phyloP scores from a whole-genome alignment of 192 early-diverging fungal species.

The Coemansia reversa region DNA sequence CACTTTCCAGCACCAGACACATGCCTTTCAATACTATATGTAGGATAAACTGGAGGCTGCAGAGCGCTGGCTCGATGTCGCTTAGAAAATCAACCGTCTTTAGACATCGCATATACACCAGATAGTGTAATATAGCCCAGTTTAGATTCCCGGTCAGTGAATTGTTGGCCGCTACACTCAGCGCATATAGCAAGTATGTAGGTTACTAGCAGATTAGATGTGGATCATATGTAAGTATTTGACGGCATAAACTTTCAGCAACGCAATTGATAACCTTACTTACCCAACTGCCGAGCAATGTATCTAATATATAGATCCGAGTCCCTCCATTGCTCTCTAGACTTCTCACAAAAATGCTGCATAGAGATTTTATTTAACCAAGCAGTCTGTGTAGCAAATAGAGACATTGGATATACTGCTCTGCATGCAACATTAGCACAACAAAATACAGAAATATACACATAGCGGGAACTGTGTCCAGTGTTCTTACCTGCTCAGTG shows the following conservation, averaged over 20 bases:
- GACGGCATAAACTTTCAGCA: neutral
- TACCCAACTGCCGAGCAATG: slow-evolving; percentile 35
- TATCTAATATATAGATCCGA: slow-evolving; percentile 30
- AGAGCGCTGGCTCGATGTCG: slow-evolving; percentile 31
- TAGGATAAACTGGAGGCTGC: slow-evolving; percentile 41
- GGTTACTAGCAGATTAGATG: neutral
- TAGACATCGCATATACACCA: slow-evolving; percentile 47
- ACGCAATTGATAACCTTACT: neutral
- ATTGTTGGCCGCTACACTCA: slow-evolving; percentile 24
- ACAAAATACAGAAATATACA: neutral
- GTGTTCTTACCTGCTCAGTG: slow-evolving; percentile 15
- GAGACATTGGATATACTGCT: neutral
- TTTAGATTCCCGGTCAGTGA: slow-evolving; percentile 44
- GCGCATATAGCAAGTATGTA: neutral
- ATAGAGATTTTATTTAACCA: neutral
- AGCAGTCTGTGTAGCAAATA: neutral
- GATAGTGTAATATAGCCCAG: slow-evolving; percentile 51
- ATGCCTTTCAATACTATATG: slow-evolving; percentile 36
- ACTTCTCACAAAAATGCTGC: neutral
- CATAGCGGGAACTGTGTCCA: neutral
- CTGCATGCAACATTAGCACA: neutral
- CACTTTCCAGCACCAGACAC: slow-evolving; percentile 11
- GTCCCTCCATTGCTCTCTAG: slow-evolving; percentile 37
- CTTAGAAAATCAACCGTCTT: slow-evolving; percentile 47
- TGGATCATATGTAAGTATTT: neutral